These are phyloP conservation scores for Lachancea waltii DNA, from an alignment of 805 yeast genomes.

Conservation along the genomic window DNA sequence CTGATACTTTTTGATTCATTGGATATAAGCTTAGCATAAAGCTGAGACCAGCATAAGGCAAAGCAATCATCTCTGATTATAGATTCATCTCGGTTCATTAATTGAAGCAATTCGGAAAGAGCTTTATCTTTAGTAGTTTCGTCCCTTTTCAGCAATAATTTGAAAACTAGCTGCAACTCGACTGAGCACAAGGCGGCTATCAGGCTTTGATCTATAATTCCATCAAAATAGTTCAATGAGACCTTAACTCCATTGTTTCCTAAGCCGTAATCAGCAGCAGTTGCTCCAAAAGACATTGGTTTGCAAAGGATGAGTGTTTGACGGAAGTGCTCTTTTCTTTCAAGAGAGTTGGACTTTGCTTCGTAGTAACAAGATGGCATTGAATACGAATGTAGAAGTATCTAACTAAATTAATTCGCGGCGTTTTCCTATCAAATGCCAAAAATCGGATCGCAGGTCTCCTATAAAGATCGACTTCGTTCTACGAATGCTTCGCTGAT, in stretches of 20 bases:
- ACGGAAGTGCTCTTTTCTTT: not conserved
- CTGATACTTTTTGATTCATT: constrained; percentile 67
- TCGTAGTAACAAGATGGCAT: not conserved
- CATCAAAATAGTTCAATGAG: constrained; percentile 68
- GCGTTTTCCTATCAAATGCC: not conserved
- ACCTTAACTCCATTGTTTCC: constrained; percentile 45
- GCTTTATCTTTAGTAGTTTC: constrained; percentile 82
- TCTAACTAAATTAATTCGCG: too few species aligned
- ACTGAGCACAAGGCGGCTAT: constrained; percentile 38
- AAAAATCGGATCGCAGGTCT: not conserved
- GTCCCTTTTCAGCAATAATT: constrained; percentile 70
- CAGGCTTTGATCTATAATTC: constrained; percentile 62
- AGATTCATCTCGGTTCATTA: constrained; percentile 24
- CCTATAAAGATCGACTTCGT: not conserved
- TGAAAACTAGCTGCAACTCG: constrained; percentile 55
- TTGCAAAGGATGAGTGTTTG: not conserved
- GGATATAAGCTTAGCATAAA: constrained; percentile 72
- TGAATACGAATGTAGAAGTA: too few species aligned
- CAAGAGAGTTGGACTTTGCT: not conserved
- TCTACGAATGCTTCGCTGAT: too few species aligned
- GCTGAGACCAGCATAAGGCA: constrained; percentile 65
- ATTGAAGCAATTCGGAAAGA: constrained; percentile 44
- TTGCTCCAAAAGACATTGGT: constrained; percentile 28
- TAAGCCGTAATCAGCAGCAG: constrained; percentile 28
- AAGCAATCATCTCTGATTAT: constrained; percentile 45